Conservation (phyloP, 257 asterid genomes). For the Echium plantagineum region DNA sequence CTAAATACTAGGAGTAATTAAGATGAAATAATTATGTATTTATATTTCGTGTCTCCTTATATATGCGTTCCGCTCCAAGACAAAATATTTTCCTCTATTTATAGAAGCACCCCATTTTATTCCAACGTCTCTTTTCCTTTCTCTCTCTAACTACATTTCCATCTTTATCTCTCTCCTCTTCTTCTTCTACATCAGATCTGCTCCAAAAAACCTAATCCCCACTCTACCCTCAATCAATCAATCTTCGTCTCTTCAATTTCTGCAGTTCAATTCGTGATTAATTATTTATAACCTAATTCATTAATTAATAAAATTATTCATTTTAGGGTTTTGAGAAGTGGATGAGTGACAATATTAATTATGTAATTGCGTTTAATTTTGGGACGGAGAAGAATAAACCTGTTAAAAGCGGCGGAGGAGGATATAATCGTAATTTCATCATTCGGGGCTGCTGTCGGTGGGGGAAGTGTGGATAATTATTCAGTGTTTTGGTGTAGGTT, state of each 20-base stretch:
- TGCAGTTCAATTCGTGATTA: neutral
- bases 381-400: too few species aligned
- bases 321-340: conserved; percentile 9
- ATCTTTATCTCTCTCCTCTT: neutral
- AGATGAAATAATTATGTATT: too few species aligned
- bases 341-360: neutral
- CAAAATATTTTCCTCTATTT: conserved; percentile 6
- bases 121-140: conserved; percentile 3
- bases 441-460: conserved; percentile 6
- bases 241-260: too few species aligned
- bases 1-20: too few species aligned
- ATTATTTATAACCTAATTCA: neutral
- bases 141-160: conserved; percentile 3
- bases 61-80: neutral
- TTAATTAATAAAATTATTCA: too few species aligned
- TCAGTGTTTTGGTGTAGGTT: too few species aligned
- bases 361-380: too few species aligned
- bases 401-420: neutral
- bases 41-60: too few species aligned
- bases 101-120: neutral
- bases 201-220: conserved; percentile 5
- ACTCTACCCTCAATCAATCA: neutral
- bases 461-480: conserved; percentile 7
- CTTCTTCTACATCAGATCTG: conserved; percentile 5
- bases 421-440: neutral